Conservation (phyloP, 371 early-diverging fungal genomes). For the Mortierella sp. region DNA sequence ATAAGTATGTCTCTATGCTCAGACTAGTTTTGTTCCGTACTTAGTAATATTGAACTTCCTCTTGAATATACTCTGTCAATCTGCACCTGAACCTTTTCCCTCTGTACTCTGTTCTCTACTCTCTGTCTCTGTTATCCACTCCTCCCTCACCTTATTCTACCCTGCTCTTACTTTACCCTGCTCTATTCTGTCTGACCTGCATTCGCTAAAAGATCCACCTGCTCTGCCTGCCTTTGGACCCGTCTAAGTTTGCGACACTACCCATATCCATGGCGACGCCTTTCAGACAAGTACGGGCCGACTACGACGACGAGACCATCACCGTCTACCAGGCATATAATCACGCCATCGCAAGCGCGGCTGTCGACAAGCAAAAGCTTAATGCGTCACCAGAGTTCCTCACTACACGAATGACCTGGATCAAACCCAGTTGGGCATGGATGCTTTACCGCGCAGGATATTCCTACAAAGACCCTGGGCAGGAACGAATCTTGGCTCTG, state of each 20-base stretch:
- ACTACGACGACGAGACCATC: constrained; percentile 22
- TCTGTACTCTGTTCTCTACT: too few species aligned
- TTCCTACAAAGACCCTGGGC: constrained; percentile 22
- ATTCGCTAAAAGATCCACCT: too few species aligned
- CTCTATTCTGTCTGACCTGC: too few species aligned
- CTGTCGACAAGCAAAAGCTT: constrained; percentile 18
- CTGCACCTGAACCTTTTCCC: too few species aligned
- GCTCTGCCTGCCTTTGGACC: too few species aligned
- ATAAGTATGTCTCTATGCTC: too few species aligned
- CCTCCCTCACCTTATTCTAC: too few species aligned
- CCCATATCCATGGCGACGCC: constrained; percentile 19
- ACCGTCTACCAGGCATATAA: constrained; percentile 22
- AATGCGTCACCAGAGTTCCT: constrained; percentile 20
- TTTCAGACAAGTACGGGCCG: constrained; percentile 22
- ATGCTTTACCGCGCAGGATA: constrained; percentile 20
- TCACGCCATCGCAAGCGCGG: constrained; percentile 13
- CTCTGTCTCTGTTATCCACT: too few species aligned
- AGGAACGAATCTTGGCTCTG: constrained; percentile 20
- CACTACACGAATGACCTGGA: constrained; percentile 21
- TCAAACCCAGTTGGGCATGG: constrained; percentile 23
- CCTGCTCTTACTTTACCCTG: too few species aligned
- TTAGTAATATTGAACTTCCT: too few species aligned
- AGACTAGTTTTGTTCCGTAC: too few species aligned
- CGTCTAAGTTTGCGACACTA: background rate
- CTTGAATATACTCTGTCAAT: too few species aligned